Base-by-base conservation (phyloP, 768 basidiomycete genomes). In the Gymnopilus dilepis region DNA sequence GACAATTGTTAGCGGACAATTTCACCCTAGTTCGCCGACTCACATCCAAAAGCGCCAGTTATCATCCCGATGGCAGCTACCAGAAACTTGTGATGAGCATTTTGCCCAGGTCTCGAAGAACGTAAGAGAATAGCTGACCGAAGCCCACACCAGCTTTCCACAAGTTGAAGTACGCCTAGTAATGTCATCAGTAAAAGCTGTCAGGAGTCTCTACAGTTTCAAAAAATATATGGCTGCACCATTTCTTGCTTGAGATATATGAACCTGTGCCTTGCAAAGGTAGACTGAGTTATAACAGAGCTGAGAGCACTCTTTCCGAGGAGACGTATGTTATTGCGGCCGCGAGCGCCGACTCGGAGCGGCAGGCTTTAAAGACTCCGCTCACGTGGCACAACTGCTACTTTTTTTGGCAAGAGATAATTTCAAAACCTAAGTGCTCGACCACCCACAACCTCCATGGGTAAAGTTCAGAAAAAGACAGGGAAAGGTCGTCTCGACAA, bases 401-500 rank as follows among this genome's bases (percentile, higher is more conserved):
- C 56, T 42, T 57, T 45, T 61, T 45, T 33, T 37, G 38, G 37
- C 38, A 9, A 19, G 53, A 31, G 34, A 41, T 56, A 56, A 50
- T 28, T 56, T 45, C 43, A 58, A 58, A 62, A 48, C 40, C 51
- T 51, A 6, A 54, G 2, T 2, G 50, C 37, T 30, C 19, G 45
- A 21, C 43, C 37, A 6, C 28, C 15, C 11, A 41, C 42, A 31
- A 42, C 43, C 52, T 38, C 11, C n/a, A 91, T 92, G 91, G 87
- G 82, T 45, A 91, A 90, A 69, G 78, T 84, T n/a, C 90, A 94
- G 76, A 97, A 96, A 80, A 97, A 97, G 83, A 95, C 94, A 24
- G 95, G 94, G 65, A 97, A 97, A 77, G 94, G 92, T 67, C 94
- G 95, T 70, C 82, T 97, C 51, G 95, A 98, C 78, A 97, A 97